A percentile compares a stretch with the other conserved stretches of the same genome.
Conservation (phyloP, 768 basidiomycete species). For the Nevesoporus exiguus region DNA sequence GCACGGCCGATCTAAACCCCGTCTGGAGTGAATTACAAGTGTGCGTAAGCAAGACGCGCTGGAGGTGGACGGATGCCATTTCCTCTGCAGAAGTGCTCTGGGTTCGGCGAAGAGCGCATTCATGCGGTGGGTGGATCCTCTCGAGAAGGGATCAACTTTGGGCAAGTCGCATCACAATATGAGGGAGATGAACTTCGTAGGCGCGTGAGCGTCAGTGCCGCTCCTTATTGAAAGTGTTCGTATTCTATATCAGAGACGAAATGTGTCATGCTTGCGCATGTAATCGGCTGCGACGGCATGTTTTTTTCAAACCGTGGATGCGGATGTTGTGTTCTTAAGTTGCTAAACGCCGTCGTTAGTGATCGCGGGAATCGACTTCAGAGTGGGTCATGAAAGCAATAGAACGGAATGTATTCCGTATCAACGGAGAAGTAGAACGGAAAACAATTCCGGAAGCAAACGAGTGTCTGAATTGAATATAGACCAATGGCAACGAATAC, state of each 20-base stretch:
- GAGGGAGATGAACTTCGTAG: conserved; percentile 7
- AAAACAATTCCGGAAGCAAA: conserved; percentile 2
- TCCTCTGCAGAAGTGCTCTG: conserved; percentile 3
- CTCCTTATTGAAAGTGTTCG: neutral
- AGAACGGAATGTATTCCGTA: conserved; percentile 7
- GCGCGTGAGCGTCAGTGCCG: conserved; percentile 3
- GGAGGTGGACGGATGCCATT: conserved; percentile 7
- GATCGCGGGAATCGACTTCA: neutral
- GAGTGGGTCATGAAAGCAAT: conserved; percentile 7
- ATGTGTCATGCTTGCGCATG: conserved; percentile 16
- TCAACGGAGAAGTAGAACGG: conserved; percentile 1
- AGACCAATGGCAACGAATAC: neutral
- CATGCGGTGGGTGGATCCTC: conserved; percentile 17
- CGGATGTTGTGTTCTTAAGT: neutral
- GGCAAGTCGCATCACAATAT: conserved; percentile 1
- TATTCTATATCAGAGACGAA: conserved; percentile 15
- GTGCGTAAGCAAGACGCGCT: conserved; percentile 4
- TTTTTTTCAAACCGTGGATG: conserved; percentile 7
- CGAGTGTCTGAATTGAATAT: neutral
- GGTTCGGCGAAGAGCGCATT: conserved; percentile 6
- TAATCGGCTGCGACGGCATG: conserved; percentile 9
- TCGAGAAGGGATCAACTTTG: conserved; percentile 17
- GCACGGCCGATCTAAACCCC: neutral
- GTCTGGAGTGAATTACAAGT: conserved; percentile 2
- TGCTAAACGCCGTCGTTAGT: conserved; percentile 20